phyloP scores from a whole-genome alignment of 73 alveolate genomes.

The Tetrahymena malaccensis region DNA sequence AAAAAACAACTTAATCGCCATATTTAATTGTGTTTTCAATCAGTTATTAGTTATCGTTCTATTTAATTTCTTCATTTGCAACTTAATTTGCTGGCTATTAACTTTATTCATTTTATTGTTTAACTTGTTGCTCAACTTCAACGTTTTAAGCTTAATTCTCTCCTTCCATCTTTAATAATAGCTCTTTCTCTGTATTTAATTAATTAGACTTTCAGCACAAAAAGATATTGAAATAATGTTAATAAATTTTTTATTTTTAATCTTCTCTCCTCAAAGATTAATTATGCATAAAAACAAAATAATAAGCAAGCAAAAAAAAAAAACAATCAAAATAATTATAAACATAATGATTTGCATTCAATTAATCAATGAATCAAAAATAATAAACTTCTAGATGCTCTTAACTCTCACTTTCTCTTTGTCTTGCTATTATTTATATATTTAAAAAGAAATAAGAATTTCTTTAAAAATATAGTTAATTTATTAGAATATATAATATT shows the following conservation, averaged over 20 bases:
- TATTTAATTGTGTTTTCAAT: neutral
- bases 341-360: too few species aligned
- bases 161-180: neutral
- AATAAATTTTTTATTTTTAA: neutral
- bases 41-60: neutral
- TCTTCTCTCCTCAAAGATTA: neutral
- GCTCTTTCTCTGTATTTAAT: neutral
- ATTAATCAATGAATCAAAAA: too few species aligned
- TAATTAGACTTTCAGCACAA: neutral
- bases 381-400: neutral
- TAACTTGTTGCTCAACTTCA: neutral
- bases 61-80: neutral
- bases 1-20: neutral
- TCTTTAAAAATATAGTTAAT: too few species aligned
- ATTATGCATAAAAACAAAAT: neutral
- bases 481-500: too few species aligned
- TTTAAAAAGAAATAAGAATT: too few species aligned
- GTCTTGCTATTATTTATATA: neutral
- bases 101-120: neutral
- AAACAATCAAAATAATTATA: too few species aligned
- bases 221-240: neutral
- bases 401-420: neutral
- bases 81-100: neutral
- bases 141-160: neutral
- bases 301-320: neutral